Evolutionary conservation across 345 rosid genomes (phyloP), one percentile per base, ranked within the genome.

Genomic region (Noccaea bulbosa): DNA sequence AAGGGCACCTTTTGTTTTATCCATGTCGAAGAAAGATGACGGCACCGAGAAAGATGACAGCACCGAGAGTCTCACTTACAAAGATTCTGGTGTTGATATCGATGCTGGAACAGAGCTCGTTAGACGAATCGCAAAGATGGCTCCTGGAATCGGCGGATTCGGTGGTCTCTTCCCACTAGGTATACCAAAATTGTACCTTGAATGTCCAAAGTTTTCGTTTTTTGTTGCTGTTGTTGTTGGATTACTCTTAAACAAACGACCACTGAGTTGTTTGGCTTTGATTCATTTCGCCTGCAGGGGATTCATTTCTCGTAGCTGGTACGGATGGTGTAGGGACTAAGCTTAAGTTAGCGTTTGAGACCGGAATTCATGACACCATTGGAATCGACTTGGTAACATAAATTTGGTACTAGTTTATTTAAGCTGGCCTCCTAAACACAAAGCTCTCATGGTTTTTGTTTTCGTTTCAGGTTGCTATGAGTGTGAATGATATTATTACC

Each of bases 241-340:
- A 39, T 47, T 46, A 15, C 51, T 47, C 24, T 47, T 16, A 46
- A 0, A 46, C 24, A 27, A 27, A 20, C 50, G 5, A 46, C 38
- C 11, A 24, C 15, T 60, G 65, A 39, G 32, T 38, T 48, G 45
- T 16, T 38, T 56, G 63, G 47, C 0, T 57, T 41, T 69, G 52
- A 55, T 62, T 54, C 32, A 6, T 59, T 20, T 20, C 22, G 1
- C 22, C 22, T 7, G 48, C 84, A 92, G 98, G 98, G 47, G 98
- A 94, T 81, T 84, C 87, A 1, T 94, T 72, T 65, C 98, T 89
- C 33, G 98, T 92, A 55, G 98, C 98, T 33, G 99, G 99, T 4
- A 89, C 98, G 0, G 99, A 94, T 84, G 99, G 99, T 67, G 99
- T 89, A n/a, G 99, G 99, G 52, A 94, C 99, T 35, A 94, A 94